Evolutionary conservation across 805 yeast genomes (phyloP), one percentile per base, ranked within the genome.

Genomic region (Zygosaccharomyces bisporus): DNA sequence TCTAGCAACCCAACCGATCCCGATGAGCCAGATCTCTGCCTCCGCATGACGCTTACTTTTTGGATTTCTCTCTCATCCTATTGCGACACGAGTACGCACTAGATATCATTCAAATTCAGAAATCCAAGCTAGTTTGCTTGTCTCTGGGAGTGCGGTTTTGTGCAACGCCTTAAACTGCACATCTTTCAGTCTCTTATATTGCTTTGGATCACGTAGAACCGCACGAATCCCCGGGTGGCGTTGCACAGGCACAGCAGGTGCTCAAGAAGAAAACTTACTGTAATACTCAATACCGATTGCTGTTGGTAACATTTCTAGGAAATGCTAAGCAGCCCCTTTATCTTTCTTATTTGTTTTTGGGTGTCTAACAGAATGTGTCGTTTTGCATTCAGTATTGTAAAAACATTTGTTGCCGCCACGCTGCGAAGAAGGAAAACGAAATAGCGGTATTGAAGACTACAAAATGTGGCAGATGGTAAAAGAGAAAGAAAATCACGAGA

Each of bases 371-470:
- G 31, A 27, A 14, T 7, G 31, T 13, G 31, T 27, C 31, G 31
- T 27, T 27, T 12, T 27, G 4, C 4, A n/a, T 3, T 12, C 16
- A 14, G 16, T 14, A 27, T 27, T 13, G 31, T n/a, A 13, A 27
- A 27, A 27, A 27, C 31, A 27, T 27, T 27, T 27, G 31, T 27
- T 27, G 31, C 31, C 31, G 31, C 31, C 31, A 27, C 31, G 31
- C 31, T 27, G 31, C 31, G 31, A 27, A 13, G 31, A 27, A 27
- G 13, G 6, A 27, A n/a, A n/a, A 10, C 6, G 16, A 27, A 3
- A 6, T 27, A 27, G 31, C 16, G n/a, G 31, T 27, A 27, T 10
- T 27, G 10, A 27, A 27, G 16, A 27, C n/a, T 27, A 27, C 5
- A 25, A 3, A 27, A n/a, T n/a, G 10, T 27, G 31, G 13, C 7